These are phyloP conservation scores for Myriangium duriaei DNA, from an alignment of 2,329 filamentous ascomycete species.

Conservation along the genomic window DNA sequence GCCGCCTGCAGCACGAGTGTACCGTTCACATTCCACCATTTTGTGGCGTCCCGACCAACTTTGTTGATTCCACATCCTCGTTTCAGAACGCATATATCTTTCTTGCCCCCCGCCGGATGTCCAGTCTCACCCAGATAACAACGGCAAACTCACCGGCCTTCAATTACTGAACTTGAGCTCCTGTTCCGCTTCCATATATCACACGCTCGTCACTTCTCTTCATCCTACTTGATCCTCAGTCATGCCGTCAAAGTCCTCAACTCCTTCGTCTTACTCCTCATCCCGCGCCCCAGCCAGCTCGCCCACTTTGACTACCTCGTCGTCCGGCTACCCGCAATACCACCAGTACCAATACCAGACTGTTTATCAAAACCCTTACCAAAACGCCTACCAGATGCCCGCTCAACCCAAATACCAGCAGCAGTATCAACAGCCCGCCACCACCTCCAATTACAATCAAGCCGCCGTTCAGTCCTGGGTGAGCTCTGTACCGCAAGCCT, in stretches of 20 bases:
- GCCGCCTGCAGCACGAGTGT: too few species aligned
- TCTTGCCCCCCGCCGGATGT: too few species aligned
- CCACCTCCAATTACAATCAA: constrained; percentile 10
- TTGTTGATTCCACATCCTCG: too few species aligned
- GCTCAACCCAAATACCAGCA: background rate
- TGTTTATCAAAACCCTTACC: background rate
- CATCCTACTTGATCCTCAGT: background rate
- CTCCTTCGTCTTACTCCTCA: background rate
- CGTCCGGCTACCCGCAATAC: constrained; percentile 4
- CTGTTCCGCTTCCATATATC: too few species aligned
- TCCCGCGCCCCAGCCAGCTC: background rate
- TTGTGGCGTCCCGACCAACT: too few species aligned
- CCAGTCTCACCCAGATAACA: too few species aligned
- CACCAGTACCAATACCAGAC: background rate
- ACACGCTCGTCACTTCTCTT: too few species aligned
- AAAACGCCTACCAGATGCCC: background rate
- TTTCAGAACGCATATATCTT: too few species aligned
- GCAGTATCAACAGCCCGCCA: constrained; percentile 1
- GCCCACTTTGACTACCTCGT: constrained; percentile 7
- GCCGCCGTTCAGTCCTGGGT: constrained; percentile 13
- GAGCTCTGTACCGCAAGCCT: constrained; percentile 6
- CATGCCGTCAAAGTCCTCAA: background rate
- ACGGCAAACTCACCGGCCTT: too few species aligned
- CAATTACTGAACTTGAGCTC: too few species aligned
- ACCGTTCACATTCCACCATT: too few species aligned